Base-by-base conservation (phyloP, 495 filamentous ascomycete species). In the Penicillium lagena region DNA sequence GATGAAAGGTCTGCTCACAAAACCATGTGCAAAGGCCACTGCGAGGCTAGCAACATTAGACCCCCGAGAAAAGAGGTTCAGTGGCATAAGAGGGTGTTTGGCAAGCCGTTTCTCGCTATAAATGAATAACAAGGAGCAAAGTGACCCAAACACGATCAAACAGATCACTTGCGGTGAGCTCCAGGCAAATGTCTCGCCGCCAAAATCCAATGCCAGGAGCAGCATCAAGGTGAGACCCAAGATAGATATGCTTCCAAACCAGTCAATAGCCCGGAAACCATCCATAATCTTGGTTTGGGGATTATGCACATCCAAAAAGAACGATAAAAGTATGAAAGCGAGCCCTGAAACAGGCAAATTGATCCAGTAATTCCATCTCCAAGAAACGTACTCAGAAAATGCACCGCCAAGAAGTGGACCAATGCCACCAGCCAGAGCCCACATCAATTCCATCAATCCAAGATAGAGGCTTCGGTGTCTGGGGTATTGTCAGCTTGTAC, bases 211-310 rank as follows among this genome's bases (percentile, higher is more conserved):
- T 11, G 78, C 86, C 10, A 89, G 70, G 10, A 89, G 70, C 35
- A 91, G 60, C 76, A 90, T 85, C 29, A 89, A 58, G 0, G 80
- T 83, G 7, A 73, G 76, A 13, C 77, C 77, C 9, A 87, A 70
- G 40, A 89, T 72, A 1, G 72, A 67, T 8, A 83, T 12, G 0
- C 68, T 73, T 1, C 86, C 85, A 9, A 74, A 45, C 81, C 81
- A 87, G 59, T 90, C 85, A 11, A 89, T 76, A 5, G 82, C 78
- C 40, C 75, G 79, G 1, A 90, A 58, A 0, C 86, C 87, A 32
- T 78, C 66, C 7, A 56, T 50, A 29, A 90, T 60, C 1, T 80
- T 72, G 0, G 85, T 86, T 39, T 71, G 70, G 0, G 87, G 85
- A 32, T 78, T 85, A 48, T 87, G 67, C 13, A 88, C 59, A 49